Evolutionary conservation across 306 rosid species (phyloP).

Genomic region (Fragaria nilgerrensis): DNA sequence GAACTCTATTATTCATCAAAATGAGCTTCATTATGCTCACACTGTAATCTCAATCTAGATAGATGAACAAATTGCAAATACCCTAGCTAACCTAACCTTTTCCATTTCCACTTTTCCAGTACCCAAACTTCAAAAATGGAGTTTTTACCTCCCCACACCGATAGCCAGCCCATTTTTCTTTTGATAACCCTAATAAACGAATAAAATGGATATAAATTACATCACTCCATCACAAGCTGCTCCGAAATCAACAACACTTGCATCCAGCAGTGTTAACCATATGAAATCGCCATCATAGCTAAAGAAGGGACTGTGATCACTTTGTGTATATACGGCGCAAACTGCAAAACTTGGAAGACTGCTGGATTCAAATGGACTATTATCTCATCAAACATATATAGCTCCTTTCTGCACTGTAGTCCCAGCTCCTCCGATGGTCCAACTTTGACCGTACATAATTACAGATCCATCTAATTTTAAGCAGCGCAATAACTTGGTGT

Average conservation of each 20-base stretch:
- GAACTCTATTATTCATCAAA: too few relatives aligned
- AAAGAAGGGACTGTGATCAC: not conserved
- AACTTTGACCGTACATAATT: not conserved
- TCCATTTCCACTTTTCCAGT: not conserved
- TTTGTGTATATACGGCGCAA: not conserved
- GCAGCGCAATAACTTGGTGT: constrained; percentile 2
- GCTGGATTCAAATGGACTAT: not conserved
- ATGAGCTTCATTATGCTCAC: too few relatives aligned
- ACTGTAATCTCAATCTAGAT: too few relatives aligned
- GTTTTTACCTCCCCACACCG: not conserved
- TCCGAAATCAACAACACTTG: not conserved
- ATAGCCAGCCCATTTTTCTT: not conserved
- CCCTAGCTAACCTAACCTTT: not conserved
- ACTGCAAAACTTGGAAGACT: not conserved
- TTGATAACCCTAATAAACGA: not conserved
- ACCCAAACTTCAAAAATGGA: not conserved
- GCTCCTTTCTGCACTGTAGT: not conserved
- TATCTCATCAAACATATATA: not conserved
- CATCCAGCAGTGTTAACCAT: not conserved
- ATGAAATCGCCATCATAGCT: not conserved
- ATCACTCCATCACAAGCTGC: not conserved
- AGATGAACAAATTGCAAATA: not conserved
- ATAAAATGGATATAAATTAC: not conserved
- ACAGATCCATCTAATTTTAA: not conserved
- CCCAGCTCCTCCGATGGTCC: not conserved